Conservation (phyloP, 192 early-diverging fungal genomes). For the Anaeromyces robustus region DNA sequence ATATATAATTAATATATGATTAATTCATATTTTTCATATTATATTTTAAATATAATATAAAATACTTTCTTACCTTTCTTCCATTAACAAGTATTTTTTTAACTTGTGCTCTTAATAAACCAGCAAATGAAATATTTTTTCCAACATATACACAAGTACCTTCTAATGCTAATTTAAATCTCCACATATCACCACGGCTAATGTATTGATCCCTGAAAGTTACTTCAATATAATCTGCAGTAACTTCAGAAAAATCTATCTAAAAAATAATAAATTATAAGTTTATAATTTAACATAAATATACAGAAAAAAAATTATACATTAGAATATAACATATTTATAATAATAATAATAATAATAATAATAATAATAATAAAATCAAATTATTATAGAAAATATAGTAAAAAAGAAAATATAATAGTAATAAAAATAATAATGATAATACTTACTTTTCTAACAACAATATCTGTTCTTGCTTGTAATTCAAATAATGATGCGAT, state of each 20-base stretch:
- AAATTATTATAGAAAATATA: background rate
- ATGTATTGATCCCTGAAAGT: slow-evolving; percentile 82
- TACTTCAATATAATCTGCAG: slow-evolving; percentile 71
- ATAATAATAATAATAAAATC: too few relatives aligned
- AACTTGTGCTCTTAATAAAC: slow-evolving; percentile 58
- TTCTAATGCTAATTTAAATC: slow-evolving; percentile 51
- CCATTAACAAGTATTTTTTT: slow-evolving; percentile 62
- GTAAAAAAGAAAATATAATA: too few relatives aligned
- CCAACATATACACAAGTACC: slow-evolving; percentile 57
- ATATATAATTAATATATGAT: too few relatives aligned
- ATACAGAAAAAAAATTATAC: too few relatives aligned
- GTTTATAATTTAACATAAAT: too few relatives aligned
- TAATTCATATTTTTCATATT: too few relatives aligned
- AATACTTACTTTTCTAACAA: slow-evolving; percentile 37
- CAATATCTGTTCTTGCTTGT: slow-evolving; percentile 36
- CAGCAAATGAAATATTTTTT: slow-evolving; percentile 54
- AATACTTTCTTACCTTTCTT: slow-evolving; percentile 31
- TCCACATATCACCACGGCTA: slow-evolving; percentile 86
- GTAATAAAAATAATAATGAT: too few relatives aligned
- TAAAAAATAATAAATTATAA: slow-evolving; percentile 8
- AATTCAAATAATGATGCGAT: slow-evolving; percentile 50
- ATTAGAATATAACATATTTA: too few relatives aligned
- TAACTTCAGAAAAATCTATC: slow-evolving; percentile 47
- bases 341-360: too few relatives aligned
- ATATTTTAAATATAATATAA: too few relatives aligned